Conservation (phyloP, 257 asterid species). For the Lycium ferocissimum region DNA sequence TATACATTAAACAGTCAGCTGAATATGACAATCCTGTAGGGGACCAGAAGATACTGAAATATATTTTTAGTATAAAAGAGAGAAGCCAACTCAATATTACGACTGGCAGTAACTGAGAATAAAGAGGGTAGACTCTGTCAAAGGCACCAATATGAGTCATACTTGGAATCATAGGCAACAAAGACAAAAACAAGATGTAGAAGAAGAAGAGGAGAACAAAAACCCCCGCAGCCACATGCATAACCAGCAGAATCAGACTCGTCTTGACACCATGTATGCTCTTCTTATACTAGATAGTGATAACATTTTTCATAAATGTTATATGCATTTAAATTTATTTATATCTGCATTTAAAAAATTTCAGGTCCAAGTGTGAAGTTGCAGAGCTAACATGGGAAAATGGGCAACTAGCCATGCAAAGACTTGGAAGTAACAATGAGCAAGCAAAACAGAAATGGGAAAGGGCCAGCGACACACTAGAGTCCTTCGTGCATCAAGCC, state of each 20-base stretch:
- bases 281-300: background rate
- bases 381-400: constrained; percentile 72
- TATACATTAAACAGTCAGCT: constrained; percentile 42
- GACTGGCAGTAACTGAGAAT: constrained; percentile 9
- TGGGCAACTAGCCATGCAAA: constrained; percentile 59
- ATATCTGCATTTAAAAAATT: constrained; percentile 25
- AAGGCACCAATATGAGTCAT: constrained; percentile 44
- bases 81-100: constrained; percentile 37
- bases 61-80: constrained; percentile 20
- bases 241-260: constrained; percentile 33
- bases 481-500: constrained; percentile 65
- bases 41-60: constrained; percentile 43
- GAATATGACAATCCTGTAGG: constrained; percentile 42
- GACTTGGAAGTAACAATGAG: constrained; percentile 26
- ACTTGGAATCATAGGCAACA: constrained; percentile 55
- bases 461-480: constrained; percentile 52
- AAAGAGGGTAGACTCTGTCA: background rate
- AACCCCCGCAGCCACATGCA: constrained; percentile 53
- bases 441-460: constrained; percentile 42
- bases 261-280: constrained; percentile 53
- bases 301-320: background rate
- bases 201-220: constrained; percentile 40
- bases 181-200: constrained; percentile 47
- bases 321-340: constrained; percentile 24
- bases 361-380: constrained; percentile 57